Conservation (phyloP, 1,139 yeast species). For the Kluyveromyces sp. region DNA sequence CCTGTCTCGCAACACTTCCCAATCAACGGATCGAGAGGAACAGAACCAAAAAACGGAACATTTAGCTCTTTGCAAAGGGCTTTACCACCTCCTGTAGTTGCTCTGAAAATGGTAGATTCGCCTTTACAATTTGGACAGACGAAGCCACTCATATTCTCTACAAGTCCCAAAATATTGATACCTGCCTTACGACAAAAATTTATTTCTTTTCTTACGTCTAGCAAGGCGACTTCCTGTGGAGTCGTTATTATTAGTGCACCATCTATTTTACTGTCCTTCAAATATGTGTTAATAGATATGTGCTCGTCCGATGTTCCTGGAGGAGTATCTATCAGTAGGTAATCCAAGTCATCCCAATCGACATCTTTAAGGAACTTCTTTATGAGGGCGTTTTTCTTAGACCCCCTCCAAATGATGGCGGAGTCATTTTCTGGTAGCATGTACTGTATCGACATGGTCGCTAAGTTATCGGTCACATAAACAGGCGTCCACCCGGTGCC, state of each 20-base stretch:
- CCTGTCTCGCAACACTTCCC: conserved; percentile 88
- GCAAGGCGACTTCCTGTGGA: conserved; percentile 92
- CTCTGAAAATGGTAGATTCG: conserved; percentile 81
- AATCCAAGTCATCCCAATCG: conserved; percentile 82
- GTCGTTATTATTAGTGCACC: conserved; percentile 96
- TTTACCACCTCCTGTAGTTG: conserved; percentile 96
- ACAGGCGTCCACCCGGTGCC: conserved; percentile 96
- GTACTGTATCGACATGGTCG: conserved; percentile 91
- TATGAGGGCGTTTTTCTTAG: conserved; percentile 86
- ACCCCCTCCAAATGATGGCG: conserved; percentile 96
- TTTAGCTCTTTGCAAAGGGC: conserved; percentile 71
- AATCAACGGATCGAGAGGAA: conserved; percentile 92
- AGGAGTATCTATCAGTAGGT: conserved; percentile 89
- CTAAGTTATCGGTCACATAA: conserved; percentile 88
- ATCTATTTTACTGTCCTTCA: conserved; percentile 87
- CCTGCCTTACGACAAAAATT: conserved; percentile 91
- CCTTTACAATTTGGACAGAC: conserved; percentile 94
- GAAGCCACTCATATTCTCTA: conserved; percentile 97
- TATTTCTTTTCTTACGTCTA: conserved; percentile 93
- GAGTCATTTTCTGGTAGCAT: conserved; percentile 92
- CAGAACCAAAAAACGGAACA: conserved; percentile 78
- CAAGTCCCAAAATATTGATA: conserved; percentile 77
- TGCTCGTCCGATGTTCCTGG: conserved; percentile 99
- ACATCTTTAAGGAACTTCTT: conserved; percentile 93
- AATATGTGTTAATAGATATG: conserved; percentile 75